A percentile compares a stretch with the other conserved stretches of the same genome.
phyloP scores from a whole-genome alignment of 192 early-diverging fungal genomes.

The Dispira simplex region DNA sequence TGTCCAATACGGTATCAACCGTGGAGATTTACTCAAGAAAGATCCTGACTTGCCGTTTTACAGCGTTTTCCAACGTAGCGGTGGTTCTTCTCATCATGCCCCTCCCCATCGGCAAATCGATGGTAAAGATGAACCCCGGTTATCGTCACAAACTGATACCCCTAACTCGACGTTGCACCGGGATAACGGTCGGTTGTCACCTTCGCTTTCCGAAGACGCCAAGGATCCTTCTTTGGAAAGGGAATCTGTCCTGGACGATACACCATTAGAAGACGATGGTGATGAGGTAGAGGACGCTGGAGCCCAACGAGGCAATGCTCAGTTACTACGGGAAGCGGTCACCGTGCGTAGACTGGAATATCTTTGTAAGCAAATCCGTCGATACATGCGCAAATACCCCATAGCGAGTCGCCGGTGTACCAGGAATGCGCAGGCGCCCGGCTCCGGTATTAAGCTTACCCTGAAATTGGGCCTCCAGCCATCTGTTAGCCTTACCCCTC shows the following conservation, averaged over 20 bases:
- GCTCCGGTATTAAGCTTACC: conserved; percentile 4
- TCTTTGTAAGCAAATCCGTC: background rate
- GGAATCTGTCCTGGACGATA: background rate
- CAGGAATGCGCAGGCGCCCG: background rate
- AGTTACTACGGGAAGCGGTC: background rate
- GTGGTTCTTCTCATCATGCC: background rate
- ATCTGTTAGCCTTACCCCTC: background rate
- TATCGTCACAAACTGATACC: background rate
- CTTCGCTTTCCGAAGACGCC: background rate
- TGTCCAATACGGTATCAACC: conserved; percentile 48
- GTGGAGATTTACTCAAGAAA: conserved; percentile 47
- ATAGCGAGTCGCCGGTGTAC: background rate
- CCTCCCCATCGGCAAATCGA: background rate
- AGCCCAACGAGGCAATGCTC: background rate
- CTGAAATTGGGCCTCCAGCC: background rate
- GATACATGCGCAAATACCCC: conserved; percentile 1
- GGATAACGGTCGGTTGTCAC: background rate
- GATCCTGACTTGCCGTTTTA: conserved; percentile 36
- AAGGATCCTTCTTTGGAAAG: background rate
- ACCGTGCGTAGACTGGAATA: conserved; percentile 3
- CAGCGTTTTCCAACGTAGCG: conserved; percentile 17
- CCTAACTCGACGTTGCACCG: background rate
- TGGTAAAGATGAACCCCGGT: background rate
- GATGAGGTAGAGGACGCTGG: background rate
- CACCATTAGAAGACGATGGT: background rate